Percentiles rank a stretch among this genome's conserved stretches.
Conservation (phyloP, 108 stramenopile genomes). For the Asterionellopsis glacialis region DNA sequence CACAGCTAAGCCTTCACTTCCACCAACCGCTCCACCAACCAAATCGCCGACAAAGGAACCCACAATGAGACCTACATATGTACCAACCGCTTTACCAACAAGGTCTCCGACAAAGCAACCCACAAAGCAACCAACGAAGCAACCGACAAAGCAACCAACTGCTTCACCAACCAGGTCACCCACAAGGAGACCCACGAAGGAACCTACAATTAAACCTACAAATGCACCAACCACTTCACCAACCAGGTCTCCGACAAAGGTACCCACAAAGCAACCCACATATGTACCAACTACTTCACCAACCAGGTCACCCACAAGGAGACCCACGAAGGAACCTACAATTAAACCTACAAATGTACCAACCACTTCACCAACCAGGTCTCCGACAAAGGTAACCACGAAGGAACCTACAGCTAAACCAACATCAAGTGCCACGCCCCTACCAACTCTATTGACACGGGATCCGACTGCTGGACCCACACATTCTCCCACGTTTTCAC, state of each 20-base stretch:
- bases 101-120: background rate
- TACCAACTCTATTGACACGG: background rate
- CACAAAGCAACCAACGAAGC: background rate
- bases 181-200: background rate
- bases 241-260: background rate
- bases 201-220: background rate
- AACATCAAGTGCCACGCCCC: background rate
- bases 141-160: background rate
- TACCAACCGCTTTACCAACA: constrained; percentile 3
- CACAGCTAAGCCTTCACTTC: background rate
- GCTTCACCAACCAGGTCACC: background rate
- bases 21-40: background rate
- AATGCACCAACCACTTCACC: background rate
- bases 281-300: background rate
- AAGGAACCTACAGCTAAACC: background rate
- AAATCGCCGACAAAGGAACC: background rate
- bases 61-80: background rate
- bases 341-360: background rate
- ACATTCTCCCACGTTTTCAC: too few species aligned
- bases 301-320: background rate
- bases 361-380: background rate
- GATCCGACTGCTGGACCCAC: too few species aligned
- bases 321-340: background rate
- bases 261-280: background rate
- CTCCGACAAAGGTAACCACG: background rate